Evolutionary conservation across 352 stramenopile genomes (phyloP), one percentile per base, ranked within the genome.

Genomic region (Pythium brachiatum): DNA sequence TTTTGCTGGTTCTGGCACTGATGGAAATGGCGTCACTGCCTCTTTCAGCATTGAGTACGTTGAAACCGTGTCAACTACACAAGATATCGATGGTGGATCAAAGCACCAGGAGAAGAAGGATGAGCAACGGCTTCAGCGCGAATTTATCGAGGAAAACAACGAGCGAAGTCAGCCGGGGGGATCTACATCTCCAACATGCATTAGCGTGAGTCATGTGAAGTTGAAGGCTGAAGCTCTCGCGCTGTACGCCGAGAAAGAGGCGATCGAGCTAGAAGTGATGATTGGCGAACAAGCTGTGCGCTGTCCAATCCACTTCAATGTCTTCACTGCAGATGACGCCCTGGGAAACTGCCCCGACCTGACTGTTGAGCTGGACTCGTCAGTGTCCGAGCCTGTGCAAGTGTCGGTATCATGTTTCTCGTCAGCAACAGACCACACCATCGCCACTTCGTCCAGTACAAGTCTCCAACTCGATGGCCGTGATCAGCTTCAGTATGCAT

Each of bases 131-230:
- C 5, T 21, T 20, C 36, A 21, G 36, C 36, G 8, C n/a, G 20
- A 15, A 27, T 26, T 7, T 26, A 20, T 13, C 13, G 9, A 32
- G 11, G n/a, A 32, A 34, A 8, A 9, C 44, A 11, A 20, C 23
- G 25, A 52, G 15, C 25, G 12, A 52, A 11, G 8, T 1, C 6
- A 31, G 23, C 11, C 34, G 34, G 5, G 29, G 29, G 7, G 18
- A 32, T 16, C 5, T 31, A 20, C 7, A 0, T 31, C 39, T 15
- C 39, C 48, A 3, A 7, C 15, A 3, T 8, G 36, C 16, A 61
- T 83, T 6, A 76, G 64, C 3, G n/a, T 86, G 39, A 66, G 73
- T 2, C 51, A 79, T 8, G 18, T 87, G 12, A 62, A 70, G 6
- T 56, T 89, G 21, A 69, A 59, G 23, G 60, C 46, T 4, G 51